Evolutionary conservation across 768 basidiomycete species (phyloP), one percentile per base, ranked within the genome.

Genomic region (Auriscalpium orientale): DNA sequence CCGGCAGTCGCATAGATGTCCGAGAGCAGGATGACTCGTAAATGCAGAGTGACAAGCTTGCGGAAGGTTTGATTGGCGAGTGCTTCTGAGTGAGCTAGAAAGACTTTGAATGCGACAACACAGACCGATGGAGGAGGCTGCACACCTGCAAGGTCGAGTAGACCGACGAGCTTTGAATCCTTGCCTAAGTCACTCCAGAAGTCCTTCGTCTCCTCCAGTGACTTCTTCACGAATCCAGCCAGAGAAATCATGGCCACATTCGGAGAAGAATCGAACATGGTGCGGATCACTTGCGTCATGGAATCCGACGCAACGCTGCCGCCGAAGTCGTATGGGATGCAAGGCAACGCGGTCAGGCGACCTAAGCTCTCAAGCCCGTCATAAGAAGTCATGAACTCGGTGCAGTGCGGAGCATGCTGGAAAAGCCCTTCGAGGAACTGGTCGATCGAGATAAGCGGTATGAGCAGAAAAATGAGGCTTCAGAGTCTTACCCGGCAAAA

Each of bases 341-440:
- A 95, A 12, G 94, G 89, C 34, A 95, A 75, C 18, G 82, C 81
- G 35, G 94, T 85, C 44, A 98, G 75, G 61, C 81, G 79, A 60
- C 91, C 84, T 54, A 98, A 73, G 62, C 79, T 76, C 60, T 84
- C 74, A 43, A 98, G 77, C 49, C 91, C 83, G 64, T 94, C 81
- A 5, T 85, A 77, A 58, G 79, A 76, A 48, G 79, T 73, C 57
- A 97, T 82, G 68, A 98, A 98, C 62, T 98, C 95, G 61, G 84
- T 84, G 75, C 90, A 90, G 68, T 98, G 91, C 21, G 84, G 82
- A 1, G 84, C 78, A 66, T 95, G 94, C 64, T 95, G 93, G 74
- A 98, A 95, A 44, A 98, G 78, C 7, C 97, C 95, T 68, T 95
- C 92, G 53, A 95, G 78, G 70, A 97, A 95, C 91, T 95, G 62